Conservation (phyloP, 306 rosid species). For the Amphicarpaea edgeworthii region DNA sequence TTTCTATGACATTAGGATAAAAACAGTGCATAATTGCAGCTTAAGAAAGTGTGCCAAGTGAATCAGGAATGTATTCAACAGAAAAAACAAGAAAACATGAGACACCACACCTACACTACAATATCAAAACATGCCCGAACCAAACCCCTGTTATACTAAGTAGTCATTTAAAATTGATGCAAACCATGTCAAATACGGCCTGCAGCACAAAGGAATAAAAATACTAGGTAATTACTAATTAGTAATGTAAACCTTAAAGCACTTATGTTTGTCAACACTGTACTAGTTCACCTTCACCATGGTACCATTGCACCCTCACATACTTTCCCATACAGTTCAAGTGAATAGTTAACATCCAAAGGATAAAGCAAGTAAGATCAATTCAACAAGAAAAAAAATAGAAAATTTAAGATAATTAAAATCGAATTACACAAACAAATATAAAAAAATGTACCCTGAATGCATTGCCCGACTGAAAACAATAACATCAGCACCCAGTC, state of each 20-base stretch:
- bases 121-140: constrained; percentile 9
- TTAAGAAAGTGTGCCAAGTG: no score
- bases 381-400: neutral
- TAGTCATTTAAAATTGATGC: constrained; percentile 4
- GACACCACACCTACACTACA: neutral
- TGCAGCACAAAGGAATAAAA: constrained; percentile 1
- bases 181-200: constrained; percentile 1
- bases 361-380: constrained; percentile 6
- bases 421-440: constrained; percentile 17
- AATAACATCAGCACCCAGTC: constrained; percentile 92
- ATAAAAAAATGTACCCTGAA: constrained; percentile 58
- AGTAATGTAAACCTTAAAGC: no score
- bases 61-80: neutral
- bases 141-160: neutral
- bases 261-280: no score
- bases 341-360: neutral
- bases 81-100: neutral
- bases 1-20: neutral
- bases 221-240: neutral
- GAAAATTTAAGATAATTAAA: constrained; percentile 17
- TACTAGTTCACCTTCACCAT: no score
- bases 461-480: constrained; percentile 77
- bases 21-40: neutral
- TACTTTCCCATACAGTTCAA: no score
- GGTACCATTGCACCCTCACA: no score